Percentiles rank a stretch among this genome's conserved stretches.
Conservation (phyloP, 305 asterid genomes). For the Plantago coronopus region DNA sequence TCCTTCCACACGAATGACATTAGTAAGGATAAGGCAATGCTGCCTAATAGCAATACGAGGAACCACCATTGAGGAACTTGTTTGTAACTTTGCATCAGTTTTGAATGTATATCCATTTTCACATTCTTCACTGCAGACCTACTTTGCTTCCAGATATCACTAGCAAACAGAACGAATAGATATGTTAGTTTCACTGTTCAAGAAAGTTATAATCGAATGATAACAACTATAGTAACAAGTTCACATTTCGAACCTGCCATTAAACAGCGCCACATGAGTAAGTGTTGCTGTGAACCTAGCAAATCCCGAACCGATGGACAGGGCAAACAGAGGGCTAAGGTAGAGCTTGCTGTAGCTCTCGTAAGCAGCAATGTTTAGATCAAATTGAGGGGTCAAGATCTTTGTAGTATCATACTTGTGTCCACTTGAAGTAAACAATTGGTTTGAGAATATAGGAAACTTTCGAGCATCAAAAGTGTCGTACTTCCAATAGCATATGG, state of each 20-base stretch:
- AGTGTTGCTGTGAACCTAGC: slow-evolving; percentile 96
- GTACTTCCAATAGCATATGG: slow-evolving; percentile 91
- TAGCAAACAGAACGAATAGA: slow-evolving; percentile 22
- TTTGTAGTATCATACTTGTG: slow-evolving; percentile 71
- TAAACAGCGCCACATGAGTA: slow-evolving; percentile 84
- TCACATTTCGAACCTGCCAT: slow-evolving; percentile 59
- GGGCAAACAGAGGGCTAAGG: slow-evolving; percentile 94
- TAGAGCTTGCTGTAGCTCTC: slow-evolving; percentile 80
- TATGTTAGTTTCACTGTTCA: background rate
- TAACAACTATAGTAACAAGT: background rate
- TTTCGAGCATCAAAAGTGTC: slow-evolving; percentile 83
- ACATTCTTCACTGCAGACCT: slow-evolving; percentile 63
- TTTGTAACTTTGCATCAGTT: slow-evolving; percentile 74
- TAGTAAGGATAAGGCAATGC: slow-evolving; percentile 59
- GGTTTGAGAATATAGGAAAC: slow-evolving; percentile 85
- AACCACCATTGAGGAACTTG: slow-evolving; percentile 96
- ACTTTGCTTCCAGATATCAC: slow-evolving; percentile 93
- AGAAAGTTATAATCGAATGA: no score
- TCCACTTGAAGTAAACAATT: slow-evolving; percentile 67
- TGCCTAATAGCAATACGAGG: slow-evolving; percentile 51
- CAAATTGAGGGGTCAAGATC: slow-evolving; percentile 80
- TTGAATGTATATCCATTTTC: slow-evolving; percentile 67
- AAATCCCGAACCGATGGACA: slow-evolving; percentile 91
- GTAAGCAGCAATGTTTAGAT: slow-evolving; percentile 70
- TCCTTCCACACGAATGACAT: slow-evolving; percentile 69